Evolutionary conservation across 768 basidiomycete species (phyloP).

Genomic region (Rhizopogon rudus): DNA sequence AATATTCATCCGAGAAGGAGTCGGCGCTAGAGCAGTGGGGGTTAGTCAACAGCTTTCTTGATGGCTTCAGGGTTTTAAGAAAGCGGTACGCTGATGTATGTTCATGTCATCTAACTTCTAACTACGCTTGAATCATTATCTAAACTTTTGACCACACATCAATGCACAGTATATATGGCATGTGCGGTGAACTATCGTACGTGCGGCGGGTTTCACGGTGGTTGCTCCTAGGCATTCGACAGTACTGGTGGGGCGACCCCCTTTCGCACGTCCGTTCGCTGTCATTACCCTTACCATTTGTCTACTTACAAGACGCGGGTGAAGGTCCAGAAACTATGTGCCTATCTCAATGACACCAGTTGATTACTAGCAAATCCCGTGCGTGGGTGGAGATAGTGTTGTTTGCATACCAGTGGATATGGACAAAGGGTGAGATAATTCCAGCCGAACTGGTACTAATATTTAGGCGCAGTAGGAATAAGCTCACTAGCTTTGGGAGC

Average conservation of each 20-base stretch:
- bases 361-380: conserved; percentile 42
- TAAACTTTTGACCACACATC: no score
- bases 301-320: conserved; percentile 19
- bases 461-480: no score
- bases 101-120: no score
- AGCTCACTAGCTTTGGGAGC: no score
- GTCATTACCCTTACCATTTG: conserved; percentile 60
- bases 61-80: not conserved
- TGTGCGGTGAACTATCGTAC: no score
- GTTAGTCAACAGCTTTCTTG: not conserved
- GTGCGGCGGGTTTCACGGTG: conserved; percentile 62
- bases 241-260: conserved; percentile 61
- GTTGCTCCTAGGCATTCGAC: conserved; percentile 81
- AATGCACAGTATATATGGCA: no score
- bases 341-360: conserved; percentile 58
- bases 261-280: conserved; percentile 77
- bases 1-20: not conserved
- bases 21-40: not conserved
- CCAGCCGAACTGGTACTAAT: no score
- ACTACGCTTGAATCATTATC: no score
- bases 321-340: conserved; percentile 40
- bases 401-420: conserved; percentile 66
- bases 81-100: not conserved
- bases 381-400: conserved; percentile 81
- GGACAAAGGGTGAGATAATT: conserved; percentile 3